Conservation (phyloP, 805 yeast species). For the Clavispora vitiphila region DNA sequence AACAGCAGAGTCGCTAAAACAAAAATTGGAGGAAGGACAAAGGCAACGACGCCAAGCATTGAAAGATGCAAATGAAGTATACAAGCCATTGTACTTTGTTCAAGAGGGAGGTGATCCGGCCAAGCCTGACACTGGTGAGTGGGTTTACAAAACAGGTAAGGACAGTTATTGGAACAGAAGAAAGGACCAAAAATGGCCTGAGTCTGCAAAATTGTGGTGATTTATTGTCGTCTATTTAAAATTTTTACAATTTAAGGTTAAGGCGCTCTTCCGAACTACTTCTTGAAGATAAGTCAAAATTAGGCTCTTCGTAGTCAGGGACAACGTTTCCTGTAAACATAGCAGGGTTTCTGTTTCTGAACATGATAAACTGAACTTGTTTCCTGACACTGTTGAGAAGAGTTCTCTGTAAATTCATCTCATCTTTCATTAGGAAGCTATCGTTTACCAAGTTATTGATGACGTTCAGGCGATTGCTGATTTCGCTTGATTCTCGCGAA, state of each 20-base stretch:
- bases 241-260: conserved; percentile 3
- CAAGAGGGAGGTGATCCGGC: conserved; percentile 29
- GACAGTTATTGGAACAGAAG: conserved; percentile 79
- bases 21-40: conserved; percentile 71
- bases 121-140: conserved; percentile 40
- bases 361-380: conserved; percentile 45
- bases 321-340: not conserved
- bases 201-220: conserved; percentile 53
- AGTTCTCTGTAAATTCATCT: conserved; percentile 41
- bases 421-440: conserved; percentile 40
- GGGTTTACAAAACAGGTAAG: conserved; percentile 54
- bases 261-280: conserved; percentile 7
- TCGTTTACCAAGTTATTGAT: conserved; percentile 32
- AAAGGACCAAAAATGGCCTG: conserved; percentile 56
- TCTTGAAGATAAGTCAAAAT: not conserved
- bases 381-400: conserved; percentile 43
- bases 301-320: not conserved
- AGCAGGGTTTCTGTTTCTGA: conserved; percentile 25
- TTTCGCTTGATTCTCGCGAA: conserved; percentile 17
- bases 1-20: conserved; percentile 66
- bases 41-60: conserved; percentile 64
- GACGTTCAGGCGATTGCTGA: conserved; percentile 20
- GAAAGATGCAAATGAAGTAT: conserved; percentile 40
- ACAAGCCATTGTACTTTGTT: conserved; percentile 63
- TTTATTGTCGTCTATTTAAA: not conserved